Evolutionary conservation across 2,329 filamentous ascomycete genomes (phyloP), one percentile per base, ranked within the genome.

Genomic region (Cercospora janseana): DNA sequence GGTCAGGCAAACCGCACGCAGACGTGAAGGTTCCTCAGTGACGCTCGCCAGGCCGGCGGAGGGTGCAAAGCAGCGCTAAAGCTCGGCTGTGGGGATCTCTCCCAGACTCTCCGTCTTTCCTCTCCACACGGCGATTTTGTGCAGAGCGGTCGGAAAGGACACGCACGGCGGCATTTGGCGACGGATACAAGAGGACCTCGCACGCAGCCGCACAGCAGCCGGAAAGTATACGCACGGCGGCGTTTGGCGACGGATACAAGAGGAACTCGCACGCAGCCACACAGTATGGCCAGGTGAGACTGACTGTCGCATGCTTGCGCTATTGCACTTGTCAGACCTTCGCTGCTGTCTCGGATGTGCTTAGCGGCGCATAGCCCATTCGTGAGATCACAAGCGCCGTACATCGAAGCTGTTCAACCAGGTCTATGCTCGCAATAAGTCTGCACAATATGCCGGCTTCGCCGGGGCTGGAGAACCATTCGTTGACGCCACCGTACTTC

Each of bases 51-150:
- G 18, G 32, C n/a, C 9, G 12, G 20, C 20, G 21, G 31, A 23
- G 27, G 44, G 31, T 46, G 29, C 27, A 31, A 20, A 45, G 42
- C 18, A 20, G 32, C 44, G 44, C 44, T 46, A 46, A 38, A 4
- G 32, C 23, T 28, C 20, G 32, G 13, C 23, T 46, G 44, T 46
- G 44, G 44, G 44, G 44, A 29, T 29, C 20, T 38, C 24, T 21
- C 34, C 18, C 34, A 18, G 12, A 38, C 34, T 24, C 40, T 28
- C n/a, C n/a, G n/a, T n/a, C n/a, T 20, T n/a, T 46, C 15, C 24
- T 46, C 31, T 46, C 44, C 44, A 46, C 44, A 23, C 44, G 44
- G 44, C 44, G 44, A 38, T 23, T 38, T 46, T 38, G 31, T 34
- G 9, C 29, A 15, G 20, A 34, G 12, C 37, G 26, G 21, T 28